Evolutionary conservation across 148 eudicot genomes (phyloP).

Genomic region (Chenopodium quinoa): DNA sequence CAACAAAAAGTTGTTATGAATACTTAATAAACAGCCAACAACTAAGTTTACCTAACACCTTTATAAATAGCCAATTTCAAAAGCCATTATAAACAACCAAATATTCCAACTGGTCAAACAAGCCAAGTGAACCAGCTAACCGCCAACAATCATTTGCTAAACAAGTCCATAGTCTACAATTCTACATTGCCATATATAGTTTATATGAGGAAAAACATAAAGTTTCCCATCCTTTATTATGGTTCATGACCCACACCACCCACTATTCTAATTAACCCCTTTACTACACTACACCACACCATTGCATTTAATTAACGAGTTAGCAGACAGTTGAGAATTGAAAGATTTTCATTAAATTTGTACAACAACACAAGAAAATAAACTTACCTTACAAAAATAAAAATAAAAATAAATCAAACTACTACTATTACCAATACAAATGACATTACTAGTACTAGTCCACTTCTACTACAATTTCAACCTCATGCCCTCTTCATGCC

Average conservation of each 20-base stretch:
- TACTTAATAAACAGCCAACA: too few relatives aligned
- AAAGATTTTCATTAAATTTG: neutral
- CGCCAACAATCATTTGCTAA: too few relatives aligned
- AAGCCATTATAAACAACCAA: too few relatives aligned
- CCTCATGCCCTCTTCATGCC: conserved; percentile 20
- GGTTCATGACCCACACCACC: neutral
- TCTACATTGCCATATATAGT: too few relatives aligned
- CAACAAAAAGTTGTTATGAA: too few relatives aligned
- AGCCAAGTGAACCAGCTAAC: too few relatives aligned
- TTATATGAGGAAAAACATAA: too few relatives aligned
- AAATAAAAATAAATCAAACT: neutral
- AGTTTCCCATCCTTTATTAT: neutral
- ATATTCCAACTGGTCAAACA: too few relatives aligned
- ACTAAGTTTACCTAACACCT: too few relatives aligned
- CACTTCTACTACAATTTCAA: neutral
- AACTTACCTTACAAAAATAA: neutral
- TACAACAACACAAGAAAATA: conserved; percentile 25
- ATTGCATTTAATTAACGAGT: conserved; percentile 31
- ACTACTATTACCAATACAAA: conserved; percentile 1
- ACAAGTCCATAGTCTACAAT: too few relatives aligned
- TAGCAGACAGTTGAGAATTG: conserved; percentile 22
- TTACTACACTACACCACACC: neutral
- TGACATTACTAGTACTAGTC: neutral
- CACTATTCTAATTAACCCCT: neutral
- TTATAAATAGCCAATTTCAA: too few relatives aligned